Base-by-base conservation (phyloP, 2,329 filamentous ascomycete species). In the Aspergillus vadensis region DNA sequence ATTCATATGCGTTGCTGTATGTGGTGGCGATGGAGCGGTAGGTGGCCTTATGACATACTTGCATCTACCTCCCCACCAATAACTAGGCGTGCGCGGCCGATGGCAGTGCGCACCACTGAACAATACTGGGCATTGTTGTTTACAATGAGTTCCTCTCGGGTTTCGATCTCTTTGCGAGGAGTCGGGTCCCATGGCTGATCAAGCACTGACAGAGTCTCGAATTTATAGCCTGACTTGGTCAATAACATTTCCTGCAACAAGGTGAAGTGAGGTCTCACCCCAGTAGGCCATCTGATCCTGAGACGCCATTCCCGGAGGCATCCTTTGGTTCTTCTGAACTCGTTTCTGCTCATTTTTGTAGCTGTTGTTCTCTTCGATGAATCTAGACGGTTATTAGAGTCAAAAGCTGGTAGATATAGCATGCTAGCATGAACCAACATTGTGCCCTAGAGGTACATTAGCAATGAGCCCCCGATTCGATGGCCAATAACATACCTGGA, bases 91-190 rank as follows among this genome's bases (percentile, higher is more conserved):
- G 86, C 84, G 51, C 86, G 86, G 2, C 93, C 94, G 58, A 99
- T 90, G 0, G 91, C 91, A 0, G 94, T 98, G 39, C 88, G 87
- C 1, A 97, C 93, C 19, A 99, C 86, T 2, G 93, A 97, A 79
- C 95, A 99, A 80, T 98, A 98, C 72, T 99, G 95, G 0, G 91
- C 90, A 71, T 92, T 87, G 74, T 98, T 99, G 74, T 89, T 93
- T 53, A 97, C 93, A 8, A 88, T 71, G 57, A 89, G 82, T 2
- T 86, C 75, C 47, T 90, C 86, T 27, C 95, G 87, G 58, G 78
- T 80, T 72, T 97, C 93, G 64, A 99, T 97, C 60, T 88, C 86
- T 1, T 91, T 88, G 58, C 91, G 86, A 0, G 87, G 80, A 0
- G 86, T 89, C 59, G 89, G 85, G 57, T 84, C 87, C 88, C 93